Conservation (phyloP, 2,329 filamentous ascomycete genomes). For the Aspergillus pseudoterreus region DNA sequence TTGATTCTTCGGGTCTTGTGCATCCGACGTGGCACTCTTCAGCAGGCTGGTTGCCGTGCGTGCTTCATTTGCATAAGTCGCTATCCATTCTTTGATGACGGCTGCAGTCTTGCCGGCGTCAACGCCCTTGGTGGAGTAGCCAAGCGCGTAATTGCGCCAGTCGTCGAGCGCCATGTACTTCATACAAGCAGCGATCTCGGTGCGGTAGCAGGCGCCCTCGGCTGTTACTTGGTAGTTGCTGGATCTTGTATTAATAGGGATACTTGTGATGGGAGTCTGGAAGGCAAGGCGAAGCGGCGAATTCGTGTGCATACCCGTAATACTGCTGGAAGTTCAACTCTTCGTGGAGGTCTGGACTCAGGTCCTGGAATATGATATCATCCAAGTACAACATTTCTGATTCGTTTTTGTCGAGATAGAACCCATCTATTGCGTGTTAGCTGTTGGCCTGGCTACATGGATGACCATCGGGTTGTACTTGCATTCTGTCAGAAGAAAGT, state of each 20-base stretch:
- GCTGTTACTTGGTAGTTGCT: conserved; percentile 41
- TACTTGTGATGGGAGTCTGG: background rate
- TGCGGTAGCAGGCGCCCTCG: conserved; percentile 40
- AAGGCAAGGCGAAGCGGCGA: background rate
- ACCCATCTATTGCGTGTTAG: conserved; percentile 34
- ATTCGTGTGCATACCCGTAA: conserved; percentile 31
- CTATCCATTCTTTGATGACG: conserved; percentile 36
- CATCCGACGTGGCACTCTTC: conserved; percentile 5
- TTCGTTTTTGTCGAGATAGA: conserved; percentile 38
- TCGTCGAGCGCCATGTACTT: conserved; percentile 36
- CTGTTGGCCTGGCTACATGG: background rate
- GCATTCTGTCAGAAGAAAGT: conserved; percentile 44
- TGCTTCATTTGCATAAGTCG: conserved; percentile 33
- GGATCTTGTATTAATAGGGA: background rate
- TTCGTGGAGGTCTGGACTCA: conserved; percentile 26
- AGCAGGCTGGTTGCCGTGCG: conserved; percentile 22
- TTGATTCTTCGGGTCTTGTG: conserved; percentile 12
- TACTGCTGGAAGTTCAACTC: conserved; percentile 36
- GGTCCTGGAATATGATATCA: conserved; percentile 36
- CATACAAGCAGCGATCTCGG: conserved; percentile 39
- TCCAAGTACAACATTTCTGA: conserved; percentile 41
- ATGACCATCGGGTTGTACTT: conserved; percentile 8
- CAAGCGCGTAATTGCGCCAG: conserved; percentile 40
- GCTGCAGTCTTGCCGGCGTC: conserved; percentile 27
- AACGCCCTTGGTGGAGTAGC: conserved; percentile 28